phyloP scores from a whole-genome alignment of 164 flowering plant species.

The Piper betle region DNA sequence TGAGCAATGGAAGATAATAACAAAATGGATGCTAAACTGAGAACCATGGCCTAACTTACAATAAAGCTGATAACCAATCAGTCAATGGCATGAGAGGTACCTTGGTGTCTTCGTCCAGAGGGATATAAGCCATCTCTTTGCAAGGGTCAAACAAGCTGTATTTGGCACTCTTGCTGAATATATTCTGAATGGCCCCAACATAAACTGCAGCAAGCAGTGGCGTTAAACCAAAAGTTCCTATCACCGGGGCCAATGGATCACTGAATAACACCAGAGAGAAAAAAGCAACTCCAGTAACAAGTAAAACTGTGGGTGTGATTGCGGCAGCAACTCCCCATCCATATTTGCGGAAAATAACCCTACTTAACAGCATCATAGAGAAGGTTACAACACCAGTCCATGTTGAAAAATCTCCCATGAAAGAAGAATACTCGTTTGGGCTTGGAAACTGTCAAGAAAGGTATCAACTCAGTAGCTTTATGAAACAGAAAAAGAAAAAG shows the following conservation, averaged over 20 bases:
- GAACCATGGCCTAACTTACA: background rate
- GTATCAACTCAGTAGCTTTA: background rate
- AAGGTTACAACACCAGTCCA: constrained; percentile 20
- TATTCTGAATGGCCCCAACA: constrained; percentile 21
- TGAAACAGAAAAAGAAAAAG: background rate
- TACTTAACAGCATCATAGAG: constrained; percentile 20
- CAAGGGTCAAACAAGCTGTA: constrained; percentile 24
- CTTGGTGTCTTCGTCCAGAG: constrained; percentile 23
- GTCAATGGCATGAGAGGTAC: constrained; percentile 2
- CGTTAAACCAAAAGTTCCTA: constrained; percentile 14
- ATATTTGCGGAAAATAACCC: constrained; percentile 19
- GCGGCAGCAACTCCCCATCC: constrained; percentile 26
- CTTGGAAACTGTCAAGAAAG: constrained; percentile 16
- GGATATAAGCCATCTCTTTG: constrained; percentile 25
- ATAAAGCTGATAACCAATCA: background rate
- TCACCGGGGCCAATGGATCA: constrained; percentile 13
- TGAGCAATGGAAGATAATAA: too few species aligned
- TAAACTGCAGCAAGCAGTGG: constrained; percentile 26
- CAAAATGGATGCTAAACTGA: background rate
- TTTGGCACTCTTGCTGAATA: constrained; percentile 23
- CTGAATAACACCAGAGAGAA: constrained; percentile 18
- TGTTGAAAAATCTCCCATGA: constrained; percentile 24
- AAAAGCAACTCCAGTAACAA: constrained; percentile 16
- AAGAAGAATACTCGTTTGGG: constrained; percentile 23
- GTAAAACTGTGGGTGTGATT: constrained; percentile 20